A percentile compares a stretch with the other conserved stretches of the same genome.
These are phyloP conservation scores for Lactarius indigo DNA, from an alignment of 768 basidiomycete genomes.

Conservation along the genomic window DNA sequence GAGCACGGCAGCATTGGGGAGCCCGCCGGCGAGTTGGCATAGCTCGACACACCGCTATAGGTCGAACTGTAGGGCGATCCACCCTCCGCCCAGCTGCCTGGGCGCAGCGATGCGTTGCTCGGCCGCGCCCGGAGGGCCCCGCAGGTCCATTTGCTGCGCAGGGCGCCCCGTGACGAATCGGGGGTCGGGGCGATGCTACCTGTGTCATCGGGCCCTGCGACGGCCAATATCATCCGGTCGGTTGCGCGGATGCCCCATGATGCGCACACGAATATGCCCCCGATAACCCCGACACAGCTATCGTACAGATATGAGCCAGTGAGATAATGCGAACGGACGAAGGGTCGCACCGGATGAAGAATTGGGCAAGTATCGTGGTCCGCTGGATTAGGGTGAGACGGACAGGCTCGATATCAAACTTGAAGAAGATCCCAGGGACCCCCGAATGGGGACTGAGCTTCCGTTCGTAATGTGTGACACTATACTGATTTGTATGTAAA, in stretches of 20 bases:
- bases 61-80: conserved; percentile 35
- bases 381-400: conserved; percentile 82
- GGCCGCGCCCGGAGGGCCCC: conserved; percentile 57
- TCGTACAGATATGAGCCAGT: not conserved
- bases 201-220: conserved; percentile 59
- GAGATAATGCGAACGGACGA: not conserved
- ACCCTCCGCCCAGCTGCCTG: conserved; percentile 51
- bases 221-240: conserved; percentile 51
- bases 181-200: conserved; percentile 68
- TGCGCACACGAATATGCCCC: conserved; percentile 79
- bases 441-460: conserved; percentile 69
- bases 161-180: conserved; percentile 46
- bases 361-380: conserved; percentile 75
- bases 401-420: conserved; percentile 94
- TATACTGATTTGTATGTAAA: conserved; percentile 81
- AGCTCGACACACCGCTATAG: conserved; percentile 23
- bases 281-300: conserved; percentile 86
- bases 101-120: conserved; percentile 21
- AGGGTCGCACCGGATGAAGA: conserved; percentile 60
- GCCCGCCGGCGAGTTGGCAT: conserved; percentile 35
- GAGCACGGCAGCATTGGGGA: conserved; percentile 34
- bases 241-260: conserved; percentile 46
- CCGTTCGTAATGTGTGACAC: conserved; percentile 89
- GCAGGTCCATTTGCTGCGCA: conserved; percentile 68
- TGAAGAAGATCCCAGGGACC: conserved; percentile 96